These are phyloP conservation scores for Penicillium olsonii DNA, from an alignment of 2,329 filamentous ascomycete genomes.

Conservation along the genomic window DNA sequence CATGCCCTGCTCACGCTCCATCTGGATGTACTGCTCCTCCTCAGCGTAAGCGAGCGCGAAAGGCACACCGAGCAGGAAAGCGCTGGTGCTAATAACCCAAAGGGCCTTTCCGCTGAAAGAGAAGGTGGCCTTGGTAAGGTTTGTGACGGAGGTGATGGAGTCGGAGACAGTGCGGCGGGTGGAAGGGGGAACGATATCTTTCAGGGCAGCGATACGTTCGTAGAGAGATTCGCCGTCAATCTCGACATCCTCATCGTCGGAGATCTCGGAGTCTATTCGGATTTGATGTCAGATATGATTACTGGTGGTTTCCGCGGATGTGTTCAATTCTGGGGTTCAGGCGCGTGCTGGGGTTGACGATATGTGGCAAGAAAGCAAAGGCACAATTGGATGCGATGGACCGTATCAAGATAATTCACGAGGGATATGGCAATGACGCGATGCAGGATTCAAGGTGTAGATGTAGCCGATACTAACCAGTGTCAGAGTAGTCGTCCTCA, in stretches of 20 bases:
- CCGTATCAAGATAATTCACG: background rate
- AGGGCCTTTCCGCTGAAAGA: slow-evolving; percentile 78
- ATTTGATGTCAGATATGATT: slow-evolving; percentile 17
- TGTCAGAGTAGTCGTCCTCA: slow-evolving; percentile 85
- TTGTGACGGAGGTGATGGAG: slow-evolving; percentile 52
- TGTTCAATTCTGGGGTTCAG: slow-evolving; percentile 7
- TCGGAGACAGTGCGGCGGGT: slow-evolving; percentile 68
- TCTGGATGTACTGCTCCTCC: slow-evolving; percentile 94
- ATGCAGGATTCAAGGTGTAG: slow-evolving; percentile 5
- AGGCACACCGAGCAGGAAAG: slow-evolving; percentile 85
- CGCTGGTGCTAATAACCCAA: slow-evolving; percentile 88
- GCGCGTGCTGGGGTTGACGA: slow-evolving; percentile 8
- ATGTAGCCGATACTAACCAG: slow-evolving; percentile 61
- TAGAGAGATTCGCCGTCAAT: slow-evolving; percentile 61
- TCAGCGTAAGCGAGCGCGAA: slow-evolving; percentile 91
- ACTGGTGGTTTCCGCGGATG: slow-evolving; percentile 7
- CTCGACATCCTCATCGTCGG: slow-evolving; percentile 70
- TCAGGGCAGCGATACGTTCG: slow-evolving; percentile 71
- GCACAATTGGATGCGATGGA: background rate
- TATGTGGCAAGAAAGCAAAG: background rate
- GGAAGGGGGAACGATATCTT: slow-evolving; percentile 74
- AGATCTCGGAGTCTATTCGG: slow-evolving; percentile 74
- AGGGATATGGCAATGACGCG: slow-evolving; percentile 3
- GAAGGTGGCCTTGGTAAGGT: slow-evolving; percentile 48
- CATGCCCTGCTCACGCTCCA: slow-evolving; percentile 98